These are phyloP conservation scores for Mangifera indica DNA, from an alignment of 345 rosid species.

Conservation along the genomic window DNA sequence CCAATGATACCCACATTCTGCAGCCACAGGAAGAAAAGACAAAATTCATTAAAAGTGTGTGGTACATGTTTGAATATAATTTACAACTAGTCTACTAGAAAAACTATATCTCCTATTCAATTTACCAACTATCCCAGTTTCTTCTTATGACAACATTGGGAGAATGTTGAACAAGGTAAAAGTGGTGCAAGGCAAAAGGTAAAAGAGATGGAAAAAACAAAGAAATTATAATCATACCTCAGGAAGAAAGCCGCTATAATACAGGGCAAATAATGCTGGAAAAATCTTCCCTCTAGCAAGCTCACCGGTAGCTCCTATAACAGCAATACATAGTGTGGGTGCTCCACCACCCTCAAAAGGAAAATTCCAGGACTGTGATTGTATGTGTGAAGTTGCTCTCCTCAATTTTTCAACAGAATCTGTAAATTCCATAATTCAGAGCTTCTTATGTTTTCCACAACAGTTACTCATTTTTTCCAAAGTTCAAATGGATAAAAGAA, in stretches of 20 bases:
- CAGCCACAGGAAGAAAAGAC: conserved; percentile 17
- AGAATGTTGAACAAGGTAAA: neutral
- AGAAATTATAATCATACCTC: conserved; percentile 44
- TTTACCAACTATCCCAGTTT: neutral
- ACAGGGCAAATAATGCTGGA: conserved; percentile 74
- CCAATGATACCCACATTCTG: conserved; percentile 71
- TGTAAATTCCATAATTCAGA: conserved; percentile 10
- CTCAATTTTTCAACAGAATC: conserved; percentile 24
- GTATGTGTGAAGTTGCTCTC: conserved; percentile 20
- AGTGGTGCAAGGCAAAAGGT: neutral
- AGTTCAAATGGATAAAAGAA: neutral
- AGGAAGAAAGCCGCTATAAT: conserved; percentile 73
- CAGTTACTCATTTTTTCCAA: neutral
- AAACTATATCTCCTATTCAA: neutral
- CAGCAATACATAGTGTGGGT: conserved; percentile 67
- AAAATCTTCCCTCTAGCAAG: conserved; percentile 64
- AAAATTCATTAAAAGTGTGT: neutral
- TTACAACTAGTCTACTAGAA: neutral
- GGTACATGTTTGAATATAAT: neutral
- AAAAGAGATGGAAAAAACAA: neutral
- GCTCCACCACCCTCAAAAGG: conserved; percentile 33
- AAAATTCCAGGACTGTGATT: conserved; percentile 26
- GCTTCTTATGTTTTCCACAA: neutral
- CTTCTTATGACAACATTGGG: neutral
- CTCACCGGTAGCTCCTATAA: conserved; percentile 79